Evolutionary conservation across 768 basidiomycete species (phyloP), one percentile per base, ranked within the genome.

Genomic region (Lenzites betulinus): DNA sequence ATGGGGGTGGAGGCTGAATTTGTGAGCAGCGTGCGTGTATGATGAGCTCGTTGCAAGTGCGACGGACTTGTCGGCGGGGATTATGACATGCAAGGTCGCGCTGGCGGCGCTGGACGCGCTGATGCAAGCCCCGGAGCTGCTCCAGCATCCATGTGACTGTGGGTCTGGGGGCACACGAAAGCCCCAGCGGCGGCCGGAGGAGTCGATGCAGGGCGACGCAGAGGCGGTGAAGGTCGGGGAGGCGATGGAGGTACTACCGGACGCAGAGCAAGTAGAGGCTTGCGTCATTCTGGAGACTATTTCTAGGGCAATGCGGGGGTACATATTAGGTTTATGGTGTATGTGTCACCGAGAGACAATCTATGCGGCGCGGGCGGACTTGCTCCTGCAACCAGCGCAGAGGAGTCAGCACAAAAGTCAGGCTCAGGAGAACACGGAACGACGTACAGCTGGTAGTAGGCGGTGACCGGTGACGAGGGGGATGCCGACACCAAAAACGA

Each of bases 61-160:
- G 1, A 75, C 76, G 55, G 87, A 86, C 51, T 53, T 70, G 7
- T 82, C 82, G 7, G 74, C 78, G 9, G 74, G 79, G 28, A 75
- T 79, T 18, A 88, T 90, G 25, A 81, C 85, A 5, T 81, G 88
- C 62, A 76, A 73, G 39, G 87, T 86, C 3, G 88, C 88, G 7
- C 66, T 82, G 49, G 77, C 77, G n/a, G 90, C 90, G 12, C 70
- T 93, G 60, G 86, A 90, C 68, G 85, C 83, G 18, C 71, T 93
- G 35, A 83, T 88, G 58, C 82, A 81, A 25, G 85, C 90, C 67
- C 73, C 84, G 6, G 78, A 77, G 13, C 85, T 92, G 56, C 73
- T 93, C 69, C 73, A 78, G 6, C 79, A 81, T 48, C 82, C 78
- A 20, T 93, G 91, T 68, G 83, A 90, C 72, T 93, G 91, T 72